Evolutionary conservation across 1,139 yeast genomes (phyloP), one percentile per base, ranked within the genome.

Genomic region (Suhomyces panamericanus): DNA sequence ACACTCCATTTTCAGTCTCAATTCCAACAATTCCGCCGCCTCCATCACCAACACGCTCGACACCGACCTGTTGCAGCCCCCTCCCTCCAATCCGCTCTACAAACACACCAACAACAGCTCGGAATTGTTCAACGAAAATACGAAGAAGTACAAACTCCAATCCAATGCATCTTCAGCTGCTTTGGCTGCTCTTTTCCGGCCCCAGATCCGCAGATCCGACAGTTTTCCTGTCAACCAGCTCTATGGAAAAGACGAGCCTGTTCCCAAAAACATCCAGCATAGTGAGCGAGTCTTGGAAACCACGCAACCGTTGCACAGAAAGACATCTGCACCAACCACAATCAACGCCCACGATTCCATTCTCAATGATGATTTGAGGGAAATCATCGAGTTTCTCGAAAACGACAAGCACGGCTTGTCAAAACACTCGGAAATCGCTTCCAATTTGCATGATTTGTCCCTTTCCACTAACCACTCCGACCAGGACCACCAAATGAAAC

Each of bases 131-230:
- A 53, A 51, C 27, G 58, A 56, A 15, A 42, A 44, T 26, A 42
- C 48, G 34, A 60, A 57, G 35, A 53, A 57, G 41, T 59, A 57
- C 48, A 60, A 66, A 41, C 53, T 67, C 29, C 77, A 74, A 47
- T 56, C 73, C 15, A 81, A 79, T 51, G 85, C 86, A 0, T 80
- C 85, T 2, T 77, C 83, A 2, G 87, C 87, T 2, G 86, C 87
- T 0, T 64, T 82, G 48, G 75, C 83, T 2, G 86, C 85, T 1
- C 67, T 81, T 38, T 79, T 81, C 54, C 65, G 75, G 31, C 77
- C 77, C 2, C 59, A 63, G 5, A 53, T 70, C 43, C 59, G 57
- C 49, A 55, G 77, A 29, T 55, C 73, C 1, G 77, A 69, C 29
- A 68, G 74, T 47, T 55, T 65, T 46, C 76, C 77, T 1, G 63